Base-by-base conservation (phyloP, 345 rosid genomes). In the Rhodomyrtus tomentosa region DNA sequence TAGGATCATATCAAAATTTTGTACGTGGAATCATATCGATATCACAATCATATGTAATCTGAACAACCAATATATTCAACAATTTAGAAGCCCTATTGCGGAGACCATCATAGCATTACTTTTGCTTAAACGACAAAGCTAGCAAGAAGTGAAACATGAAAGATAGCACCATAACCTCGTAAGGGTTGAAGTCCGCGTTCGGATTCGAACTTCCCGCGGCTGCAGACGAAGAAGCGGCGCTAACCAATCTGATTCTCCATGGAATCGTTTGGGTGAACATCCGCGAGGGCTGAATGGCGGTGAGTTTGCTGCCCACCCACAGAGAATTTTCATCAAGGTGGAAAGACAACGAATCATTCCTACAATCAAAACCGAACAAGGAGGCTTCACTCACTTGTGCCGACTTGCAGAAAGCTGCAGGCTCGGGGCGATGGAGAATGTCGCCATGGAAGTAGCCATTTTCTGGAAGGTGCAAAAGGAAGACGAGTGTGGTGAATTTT, bases 131-230 rank as follows among this genome's bases (percentile, higher is more conserved):
- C 5, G 2, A 38, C 0, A 68, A 68, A 0, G 45, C 42, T 68
- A 18, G 76, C 45, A 0, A 32, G 45, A 8, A 68, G 45, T 20
- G 24, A 68, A 32, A 68, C 76, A 32, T 9, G 18, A 68, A 32
- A 68, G 24, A 68, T 2, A 36, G 79, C 79, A 22, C 45, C 79
- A 36, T 86, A n/a, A 95, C 99, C 96, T 94, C 99, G 81, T 95
- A 98, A 0, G 99, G 98, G 83, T 94, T 94, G 45, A 91, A 89
- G 84, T 96, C 96, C 74, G 90, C 81, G 50, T 92, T 92, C 3
- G 98, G 89, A 83, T 86, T 89, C 54, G 98, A 92, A 83, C 92
- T 92, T 54, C 96, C 99, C 40, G 96, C 92, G 4, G 98, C 93
- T 62, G 96, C 92, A 3, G 96, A 92, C 62, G 98, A 93, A 38